phyloP scores from a whole-genome alignment of 805 yeast genomes.

The Brettanomyces bruxellensis region DNA sequence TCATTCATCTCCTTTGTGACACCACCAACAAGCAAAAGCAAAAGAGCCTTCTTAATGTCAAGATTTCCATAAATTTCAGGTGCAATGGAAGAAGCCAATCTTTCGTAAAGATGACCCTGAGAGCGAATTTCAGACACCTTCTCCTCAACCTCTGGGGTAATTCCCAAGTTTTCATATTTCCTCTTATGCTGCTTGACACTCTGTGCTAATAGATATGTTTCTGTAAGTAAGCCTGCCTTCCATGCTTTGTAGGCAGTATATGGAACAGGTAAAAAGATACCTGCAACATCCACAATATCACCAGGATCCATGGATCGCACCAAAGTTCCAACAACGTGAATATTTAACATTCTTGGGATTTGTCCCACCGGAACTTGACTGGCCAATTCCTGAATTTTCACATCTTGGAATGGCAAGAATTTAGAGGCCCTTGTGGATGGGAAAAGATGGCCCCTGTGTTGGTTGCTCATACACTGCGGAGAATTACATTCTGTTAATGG shows the following conservation, averaged over 20 bases:
- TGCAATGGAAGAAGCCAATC: slow-evolving; percentile 82
- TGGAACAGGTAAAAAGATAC: slow-evolving; percentile 88
- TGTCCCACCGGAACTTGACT: slow-evolving; percentile 98
- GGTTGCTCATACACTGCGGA: slow-evolving; percentile 65
- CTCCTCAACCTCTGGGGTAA: slow-evolving; percentile 46
- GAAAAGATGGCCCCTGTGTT: slow-evolving; percentile 79
- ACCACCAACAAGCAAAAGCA: slow-evolving; percentile 85
- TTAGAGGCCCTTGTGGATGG: slow-evolving; percentile 95
- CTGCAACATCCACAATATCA: slow-evolving; percentile 87
- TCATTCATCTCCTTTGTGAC: slow-evolving; percentile 92
- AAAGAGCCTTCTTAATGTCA: slow-evolving; percentile 86
- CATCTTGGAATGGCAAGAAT: slow-evolving; percentile 92
- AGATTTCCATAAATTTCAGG: slow-evolving; percentile 95
- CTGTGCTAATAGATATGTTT: slow-evolving; percentile 88
- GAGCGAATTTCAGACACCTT: slow-evolving; percentile 46
- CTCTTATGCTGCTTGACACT: slow-evolving; percentile 79
- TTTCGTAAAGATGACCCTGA: slow-evolving; percentile 67
- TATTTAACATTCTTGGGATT: slow-evolving; percentile 79
- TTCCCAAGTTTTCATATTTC: slow-evolving; percentile 60
- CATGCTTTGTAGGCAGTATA: slow-evolving; percentile 93
- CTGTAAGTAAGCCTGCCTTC: slow-evolving; percentile 87
- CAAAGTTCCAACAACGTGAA: slow-evolving; percentile 87
- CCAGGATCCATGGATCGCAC: slow-evolving; percentile 89
- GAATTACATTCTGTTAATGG: slow-evolving; percentile 89
- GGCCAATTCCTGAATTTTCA: slow-evolving; percentile 87